Evolutionary conservation across 768 basidiomycete species (phyloP).

Genomic region (Scleroderma bovista): DNA sequence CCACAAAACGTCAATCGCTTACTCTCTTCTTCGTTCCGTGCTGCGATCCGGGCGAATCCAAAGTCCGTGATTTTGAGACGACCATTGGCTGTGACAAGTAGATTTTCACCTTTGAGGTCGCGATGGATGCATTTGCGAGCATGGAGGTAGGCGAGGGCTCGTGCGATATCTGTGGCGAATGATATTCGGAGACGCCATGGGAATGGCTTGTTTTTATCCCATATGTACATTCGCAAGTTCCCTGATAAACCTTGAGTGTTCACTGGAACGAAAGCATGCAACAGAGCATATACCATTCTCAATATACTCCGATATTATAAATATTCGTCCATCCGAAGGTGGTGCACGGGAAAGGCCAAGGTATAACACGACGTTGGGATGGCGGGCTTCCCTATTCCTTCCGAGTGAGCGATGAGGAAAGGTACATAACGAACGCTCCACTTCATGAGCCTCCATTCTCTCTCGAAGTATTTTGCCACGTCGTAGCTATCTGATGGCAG

Average conservation of each 20-base stretch:
- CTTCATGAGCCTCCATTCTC: constrained; percentile 99
- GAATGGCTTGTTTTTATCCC: constrained; percentile 75
- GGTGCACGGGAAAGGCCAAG: constrained; percentile 84
- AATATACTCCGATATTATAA: constrained; percentile 93
- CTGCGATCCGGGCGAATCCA: constrained; percentile 93
- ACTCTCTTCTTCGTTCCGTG: constrained; percentile 84
- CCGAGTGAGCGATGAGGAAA: constrained; percentile 1
- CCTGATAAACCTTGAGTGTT: constrained; percentile 15
- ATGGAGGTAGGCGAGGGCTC: constrained; percentile 96
- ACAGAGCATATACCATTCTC: constrained; percentile 53
- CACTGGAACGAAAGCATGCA: background rate
- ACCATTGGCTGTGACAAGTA: constrained; percentile 91
- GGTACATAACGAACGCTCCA: constrained; percentile 16
- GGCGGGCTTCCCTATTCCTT: constrained; percentile 64
- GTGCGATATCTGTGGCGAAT: constrained; percentile 91
- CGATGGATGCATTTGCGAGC: constrained; percentile 86
- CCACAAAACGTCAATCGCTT: constrained; percentile 83
- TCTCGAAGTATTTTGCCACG: constrained; percentile 94
- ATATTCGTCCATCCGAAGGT: constrained; percentile 75
- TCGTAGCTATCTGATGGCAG: constrained; percentile 89
- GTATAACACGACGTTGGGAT: constrained; percentile 91
- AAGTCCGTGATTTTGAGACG: constrained; percentile 99
- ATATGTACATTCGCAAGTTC: constrained; percentile 88
- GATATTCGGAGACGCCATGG: constrained; percentile 93
- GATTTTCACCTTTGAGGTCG: constrained; percentile 96